Base-by-base conservation (phyloP, 495 filamentous ascomycete species). In the Xanthoparmelia taractica region DNA sequence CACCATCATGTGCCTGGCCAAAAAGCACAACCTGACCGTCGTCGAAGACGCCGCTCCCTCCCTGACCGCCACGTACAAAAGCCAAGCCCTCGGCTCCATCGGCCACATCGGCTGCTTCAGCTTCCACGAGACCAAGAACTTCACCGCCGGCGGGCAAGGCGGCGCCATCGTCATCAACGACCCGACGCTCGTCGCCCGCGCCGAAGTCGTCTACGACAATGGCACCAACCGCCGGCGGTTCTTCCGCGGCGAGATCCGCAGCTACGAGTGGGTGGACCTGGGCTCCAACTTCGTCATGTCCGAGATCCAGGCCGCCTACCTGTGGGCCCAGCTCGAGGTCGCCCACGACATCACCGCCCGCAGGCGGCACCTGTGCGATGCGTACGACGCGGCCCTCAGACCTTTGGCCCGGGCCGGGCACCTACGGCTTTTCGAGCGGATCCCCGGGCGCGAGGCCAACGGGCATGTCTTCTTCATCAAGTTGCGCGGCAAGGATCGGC, bases 111-210 rank as follows among this genome's bases (percentile, higher is more conserved):
- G 67, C 43, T 71, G 67, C 40, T 65, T 71, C 40, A 69, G 67
- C 41, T 71, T 71, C 48, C 69, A 71, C 43, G 69, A 67, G 60
- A 71, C 61, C 27, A 71, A 71, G 59, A 69, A 69, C 63, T 66
- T 71, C 57, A 71, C 67, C 4, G 60, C 67, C 10, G 69, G 67
- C 0, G 67, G 69, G 1, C 60, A 64, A 34, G 67, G 67, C 13
- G 67, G 69, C 11, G 69, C 69, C 2, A 23, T 69, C 8, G 41
- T 67, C 25, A 52, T 69, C 52, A 71, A 71, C 12, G 65, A 69
- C 15, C 38, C 56, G 0, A 57, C n/a, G 2, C 52, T 71, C 23
- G 31, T 64, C 18, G 59, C 50, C 6, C 59, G 63, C 8, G 65
- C 69, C 2, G 67, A 66, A 27, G 65, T 56, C 2, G 18, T 71